Evolutionary conservation across 352 stramenopile genomes (phyloP).

Genomic region (Globisporangium irregulare): DNA sequence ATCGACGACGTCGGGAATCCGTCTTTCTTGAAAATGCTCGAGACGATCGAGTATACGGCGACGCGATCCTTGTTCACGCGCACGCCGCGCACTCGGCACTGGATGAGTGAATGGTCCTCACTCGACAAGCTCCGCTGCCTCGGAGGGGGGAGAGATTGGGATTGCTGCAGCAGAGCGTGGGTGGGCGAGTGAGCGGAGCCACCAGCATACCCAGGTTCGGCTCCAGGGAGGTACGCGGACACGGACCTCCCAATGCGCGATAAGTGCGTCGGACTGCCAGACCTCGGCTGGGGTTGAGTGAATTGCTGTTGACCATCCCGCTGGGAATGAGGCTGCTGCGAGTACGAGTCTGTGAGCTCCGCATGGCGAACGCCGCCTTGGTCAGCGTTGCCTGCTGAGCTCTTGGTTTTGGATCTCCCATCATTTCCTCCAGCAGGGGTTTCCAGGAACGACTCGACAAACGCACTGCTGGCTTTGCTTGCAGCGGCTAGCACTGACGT

Average conservation of each 20-base stretch:
- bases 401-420: neutral
- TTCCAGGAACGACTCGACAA: conserved; percentile 9
- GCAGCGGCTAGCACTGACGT: neutral
- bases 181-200: neutral
- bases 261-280: conserved; percentile 4
- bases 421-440: neutral
- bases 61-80: conserved; percentile 49
- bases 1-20: neutral
- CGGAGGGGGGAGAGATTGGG: neutral
- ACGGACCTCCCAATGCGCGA: conserved; percentile 16
- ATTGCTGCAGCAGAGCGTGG: neutral
- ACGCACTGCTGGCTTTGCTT: conserved; percentile 3
- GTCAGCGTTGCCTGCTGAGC: neutral
- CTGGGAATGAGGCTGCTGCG: neutral
- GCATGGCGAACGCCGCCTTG: conserved; percentile 6
- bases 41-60: conserved; percentile 58
- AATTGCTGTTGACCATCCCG: neutral
- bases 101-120: conserved; percentile 19
- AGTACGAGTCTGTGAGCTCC: neutral
- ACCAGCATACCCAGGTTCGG: neutral
- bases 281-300: neutral
- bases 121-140: neutral
- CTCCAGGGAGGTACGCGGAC: conserved; percentile 9
- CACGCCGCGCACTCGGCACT: conserved; percentile 54
- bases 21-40: conserved; percentile 28